phyloP scores from a whole-genome alignment of 306 rosid genomes.

The Vigna mungo region DNA sequence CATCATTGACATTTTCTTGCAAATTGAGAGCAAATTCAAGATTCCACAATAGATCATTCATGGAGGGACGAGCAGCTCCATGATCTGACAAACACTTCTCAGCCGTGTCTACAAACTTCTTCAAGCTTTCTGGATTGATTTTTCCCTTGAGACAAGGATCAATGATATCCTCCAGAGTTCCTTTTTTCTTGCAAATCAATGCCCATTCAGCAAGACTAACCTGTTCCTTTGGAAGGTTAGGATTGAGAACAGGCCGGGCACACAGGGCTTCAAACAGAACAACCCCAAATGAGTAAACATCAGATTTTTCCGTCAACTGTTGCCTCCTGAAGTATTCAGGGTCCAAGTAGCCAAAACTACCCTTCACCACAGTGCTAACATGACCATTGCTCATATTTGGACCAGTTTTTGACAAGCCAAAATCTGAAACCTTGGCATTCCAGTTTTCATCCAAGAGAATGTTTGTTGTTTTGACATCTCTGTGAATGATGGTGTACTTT shows the following conservation, averaged over 20 bases:
- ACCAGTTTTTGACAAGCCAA: conserved; percentile 71
- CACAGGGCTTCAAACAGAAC: conserved; percentile 63
- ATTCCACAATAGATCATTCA: conserved; percentile 65
- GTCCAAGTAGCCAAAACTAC: conserved; percentile 69
- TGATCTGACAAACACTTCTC: conserved; percentile 64
- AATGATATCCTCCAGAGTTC: conserved; percentile 58
- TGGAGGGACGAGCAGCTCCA: conserved; percentile 60
- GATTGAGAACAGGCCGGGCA: conserved; percentile 62
- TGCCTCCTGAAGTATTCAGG: conserved; percentile 74
- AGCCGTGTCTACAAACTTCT: conserved; percentile 57
- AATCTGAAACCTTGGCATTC: conserved; percentile 69
- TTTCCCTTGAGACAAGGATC: conserved; percentile 56
- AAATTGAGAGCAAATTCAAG: conserved; percentile 64
- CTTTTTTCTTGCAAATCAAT: conserved; percentile 49
- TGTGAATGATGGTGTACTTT: conserved; percentile 66
- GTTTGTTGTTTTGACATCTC: conserved; percentile 70
- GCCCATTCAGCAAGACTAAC: conserved; percentile 73
- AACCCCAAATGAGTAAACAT: conserved; percentile 68
- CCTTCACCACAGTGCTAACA: conserved; percentile 69
- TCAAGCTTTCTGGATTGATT: conserved; percentile 59
- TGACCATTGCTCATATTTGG: conserved; percentile 56
- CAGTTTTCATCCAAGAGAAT: conserved; percentile 68
- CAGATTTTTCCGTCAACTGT: conserved; percentile 66
- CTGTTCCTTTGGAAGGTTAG: conserved; percentile 63
- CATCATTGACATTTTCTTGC: conserved; percentile 46